phyloP scores from a whole-genome alignment of 2,329 filamentous ascomycete species.

The Cladosporium sphaerospermum region DNA sequence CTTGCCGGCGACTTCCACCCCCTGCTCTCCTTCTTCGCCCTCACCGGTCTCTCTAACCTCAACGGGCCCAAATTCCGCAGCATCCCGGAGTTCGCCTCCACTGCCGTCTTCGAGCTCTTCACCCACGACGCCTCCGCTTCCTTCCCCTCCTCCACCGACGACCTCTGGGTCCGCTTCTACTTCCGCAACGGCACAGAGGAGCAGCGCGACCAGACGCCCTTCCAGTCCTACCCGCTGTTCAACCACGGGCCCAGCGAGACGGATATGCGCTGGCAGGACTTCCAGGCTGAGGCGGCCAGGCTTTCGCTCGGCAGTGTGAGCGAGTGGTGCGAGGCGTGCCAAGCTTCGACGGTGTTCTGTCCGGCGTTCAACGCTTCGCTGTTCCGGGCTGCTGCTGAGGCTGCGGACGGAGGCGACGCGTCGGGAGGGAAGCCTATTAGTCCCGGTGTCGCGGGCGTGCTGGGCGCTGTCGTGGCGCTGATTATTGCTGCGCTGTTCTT shows the following conservation, averaged over 20 bases:
- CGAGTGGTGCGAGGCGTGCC: constrained; percentile 50
- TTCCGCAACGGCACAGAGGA: constrained; percentile 50
- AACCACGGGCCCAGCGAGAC: constrained; percentile 39
- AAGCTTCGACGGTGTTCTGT: constrained; percentile 44
- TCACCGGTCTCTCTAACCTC: constrained; percentile 35
- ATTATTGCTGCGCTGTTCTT: constrained; percentile 39
- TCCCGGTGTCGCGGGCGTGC: constrained; percentile 48
- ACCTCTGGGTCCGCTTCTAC: constrained; percentile 51
- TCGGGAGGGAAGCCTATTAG: constrained; percentile 24
- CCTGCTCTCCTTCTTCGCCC: constrained; percentile 46
- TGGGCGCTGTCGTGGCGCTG: constrained; percentile 50
- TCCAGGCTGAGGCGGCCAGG: constrained; percentile 39
- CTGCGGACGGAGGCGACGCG: not conserved
- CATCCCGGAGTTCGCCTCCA: constrained; percentile 43
- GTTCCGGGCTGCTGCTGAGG: constrained; percentile 9
- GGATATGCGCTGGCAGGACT: constrained; percentile 47
- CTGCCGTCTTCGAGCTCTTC: constrained; percentile 49
- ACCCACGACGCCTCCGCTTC: constrained; percentile 21
- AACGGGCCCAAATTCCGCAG: constrained; percentile 43
- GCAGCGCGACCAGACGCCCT: constrained; percentile 17
- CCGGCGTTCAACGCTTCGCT: constrained; percentile 32
- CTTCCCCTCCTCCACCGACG: constrained; percentile 34
- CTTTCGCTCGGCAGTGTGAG: constrained; percentile 39
- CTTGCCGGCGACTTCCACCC: constrained; percentile 47
- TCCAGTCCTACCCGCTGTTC: constrained; percentile 47